Evolutionary conservation across 192 early-diverging fungal species (phyloP).

Genomic region (Backusella psychrophila): DNA sequence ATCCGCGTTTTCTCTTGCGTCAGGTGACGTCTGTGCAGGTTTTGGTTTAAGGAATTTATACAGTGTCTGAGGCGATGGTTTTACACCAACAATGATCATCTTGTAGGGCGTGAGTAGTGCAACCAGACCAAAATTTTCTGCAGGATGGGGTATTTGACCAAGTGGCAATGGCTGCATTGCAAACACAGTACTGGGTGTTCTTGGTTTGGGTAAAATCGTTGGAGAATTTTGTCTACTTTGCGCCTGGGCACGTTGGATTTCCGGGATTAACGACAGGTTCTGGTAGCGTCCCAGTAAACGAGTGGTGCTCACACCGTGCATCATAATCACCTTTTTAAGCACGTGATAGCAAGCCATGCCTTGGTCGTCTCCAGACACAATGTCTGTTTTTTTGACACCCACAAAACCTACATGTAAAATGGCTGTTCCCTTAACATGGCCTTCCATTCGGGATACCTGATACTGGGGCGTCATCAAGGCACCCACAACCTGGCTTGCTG

Average conservation of each 20-base stretch:
- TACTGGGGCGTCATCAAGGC: neutral
- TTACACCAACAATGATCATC: slow-evolving; percentile 58
- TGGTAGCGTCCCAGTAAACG: slow-evolving; percentile 56
- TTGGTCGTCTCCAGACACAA: slow-evolving; percentile 55
- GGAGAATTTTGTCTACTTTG: neutral
- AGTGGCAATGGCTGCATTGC: slow-evolving; percentile 54
- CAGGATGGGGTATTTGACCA: slow-evolving; percentile 52
- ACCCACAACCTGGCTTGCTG: slow-evolving; percentile 42
- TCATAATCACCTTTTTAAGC: slow-evolving; percentile 59
- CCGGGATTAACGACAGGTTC: slow-evolving; percentile 23
- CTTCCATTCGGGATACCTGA: slow-evolving; percentile 41
- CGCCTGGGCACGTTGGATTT: neutral
- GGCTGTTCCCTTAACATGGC: slow-evolving; percentile 53
- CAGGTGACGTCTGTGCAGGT: slow-evolving; percentile 14
- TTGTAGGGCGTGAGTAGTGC: slow-evolving; percentile 60
- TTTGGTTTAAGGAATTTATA: slow-evolving; percentile 57
- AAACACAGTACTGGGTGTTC: slow-evolving; percentile 58
- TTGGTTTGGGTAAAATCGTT: slow-evolving; percentile 31
- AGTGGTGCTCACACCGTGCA: slow-evolving; percentile 55
- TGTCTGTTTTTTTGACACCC: slow-evolving; percentile 51
- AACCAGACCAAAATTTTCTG: slow-evolving; percentile 56
- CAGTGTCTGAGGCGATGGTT: slow-evolving; percentile 55
- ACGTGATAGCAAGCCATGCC: slow-evolving; percentile 63
- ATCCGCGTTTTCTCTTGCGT: slow-evolving; percentile 1
- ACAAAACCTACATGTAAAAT: slow-evolving; percentile 58